These are phyloP conservation scores for Davidsoniella eucalypti DNA, from an alignment of 2,329 filamentous ascomycete species.

Conservation along the genomic window DNA sequence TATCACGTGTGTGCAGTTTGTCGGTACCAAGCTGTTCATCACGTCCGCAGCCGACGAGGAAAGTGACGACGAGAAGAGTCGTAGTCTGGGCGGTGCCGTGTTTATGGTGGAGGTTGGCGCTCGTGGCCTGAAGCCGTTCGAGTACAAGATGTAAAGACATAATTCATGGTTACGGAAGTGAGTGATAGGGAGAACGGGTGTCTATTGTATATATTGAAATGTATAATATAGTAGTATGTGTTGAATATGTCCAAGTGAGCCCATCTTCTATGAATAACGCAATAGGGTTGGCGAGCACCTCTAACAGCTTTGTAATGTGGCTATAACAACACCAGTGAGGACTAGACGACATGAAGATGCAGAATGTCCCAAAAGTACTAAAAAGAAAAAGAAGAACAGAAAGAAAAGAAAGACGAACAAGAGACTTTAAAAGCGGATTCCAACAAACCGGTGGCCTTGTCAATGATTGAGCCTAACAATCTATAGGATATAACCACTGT, in stretches of 20 bases:
- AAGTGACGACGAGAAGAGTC: slow-evolving; percentile 44
- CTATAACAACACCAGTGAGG: not conserved
- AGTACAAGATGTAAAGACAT: slow-evolving; percentile 36
- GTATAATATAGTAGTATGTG: slow-evolving; percentile 4
- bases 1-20: slow-evolving; percentile 68
- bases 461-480: not conserved
- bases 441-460: no score
- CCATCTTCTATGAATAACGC: no score
- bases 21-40: slow-evolving; percentile 58
- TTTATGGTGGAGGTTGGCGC: slow-evolving; percentile 67
- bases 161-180: not conserved
- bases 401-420: not conserved
- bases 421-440: not conserved
- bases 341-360: not conserved
- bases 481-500: slow-evolving; percentile 42
- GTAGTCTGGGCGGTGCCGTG: slow-evolving; percentile 46
- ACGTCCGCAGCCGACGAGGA: slow-evolving; percentile 57
- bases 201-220: not conserved
- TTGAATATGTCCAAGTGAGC: not conserved
- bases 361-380: no score
- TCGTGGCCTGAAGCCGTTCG: slow-evolving; percentile 43
- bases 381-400: not conserved
- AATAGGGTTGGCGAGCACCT: not conserved
- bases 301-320: not conserved
- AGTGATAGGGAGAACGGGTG: not conserved